Conservation (phyloP, 352 stramenopile species). For the Phytopythium oedochilum region DNA sequence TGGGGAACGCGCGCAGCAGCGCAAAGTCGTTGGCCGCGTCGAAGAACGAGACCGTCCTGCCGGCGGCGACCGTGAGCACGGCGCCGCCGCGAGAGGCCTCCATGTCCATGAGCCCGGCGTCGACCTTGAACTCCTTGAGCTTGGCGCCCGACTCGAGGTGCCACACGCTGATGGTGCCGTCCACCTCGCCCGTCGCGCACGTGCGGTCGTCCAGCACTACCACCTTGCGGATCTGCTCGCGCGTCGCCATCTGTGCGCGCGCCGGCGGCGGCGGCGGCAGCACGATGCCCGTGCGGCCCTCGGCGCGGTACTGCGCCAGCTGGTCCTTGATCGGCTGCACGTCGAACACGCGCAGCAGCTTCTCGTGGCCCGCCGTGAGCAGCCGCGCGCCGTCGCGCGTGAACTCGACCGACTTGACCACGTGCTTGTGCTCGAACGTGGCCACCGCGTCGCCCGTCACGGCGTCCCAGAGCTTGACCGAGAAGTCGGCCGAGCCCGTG, state of each 20-base stretch:
- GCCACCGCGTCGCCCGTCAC: conserved; percentile 92
- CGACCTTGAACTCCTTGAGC: conserved; percentile 51
- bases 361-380: conserved; percentile 94
- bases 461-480: conserved; percentile 95
- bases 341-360: conserved; percentile 92
- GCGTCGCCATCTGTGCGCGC: conserved; percentile 46
- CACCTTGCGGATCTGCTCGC: conserved; percentile 78
- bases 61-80: conserved; percentile 89
- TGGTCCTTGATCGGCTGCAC: conserved; percentile 57
- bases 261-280: conserved; percentile 37
- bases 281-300: conserved; percentile 60
- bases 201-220: conserved; percentile 48
- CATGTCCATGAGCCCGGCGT: conserved; percentile 82
- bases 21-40: conserved; percentile 67
- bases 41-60: conserved; percentile 93
- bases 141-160: conserved; percentile 47
- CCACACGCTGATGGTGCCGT: conserved; percentile 70
- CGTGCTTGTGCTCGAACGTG: conserved; percentile 95
- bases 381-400: conserved; percentile 78
- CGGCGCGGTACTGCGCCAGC: conserved; percentile 43
- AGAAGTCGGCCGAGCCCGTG: conserved; percentile 94
- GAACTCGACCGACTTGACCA: conserved; percentile 96
- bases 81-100: conserved; percentile 57
- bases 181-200: conserved; percentile 67
- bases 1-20: conserved; percentile 61